A percentile compares a stretch with the other conserved stretches of the same genome.
These are phyloP conservation scores for Rhinocladiella mackenziei DNA, from an alignment of 2,329 filamentous ascomycete genomes.

Conservation along the genomic window DNA sequence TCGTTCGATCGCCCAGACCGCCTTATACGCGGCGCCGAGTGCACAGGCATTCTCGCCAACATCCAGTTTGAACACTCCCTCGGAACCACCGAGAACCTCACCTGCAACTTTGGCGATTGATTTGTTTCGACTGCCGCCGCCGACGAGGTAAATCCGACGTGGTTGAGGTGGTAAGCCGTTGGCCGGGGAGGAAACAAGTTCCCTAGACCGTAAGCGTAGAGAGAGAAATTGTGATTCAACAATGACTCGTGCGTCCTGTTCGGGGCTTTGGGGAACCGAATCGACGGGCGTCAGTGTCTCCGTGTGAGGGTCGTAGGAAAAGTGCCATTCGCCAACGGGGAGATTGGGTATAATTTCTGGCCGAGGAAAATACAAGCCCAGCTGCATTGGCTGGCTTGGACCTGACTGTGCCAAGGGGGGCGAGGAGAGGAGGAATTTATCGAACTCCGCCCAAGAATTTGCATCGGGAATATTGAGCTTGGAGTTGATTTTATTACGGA, in stretches of 20 bases:
- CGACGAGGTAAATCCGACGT: constrained; percentile 86
- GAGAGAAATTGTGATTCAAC: constrained; percentile 94
- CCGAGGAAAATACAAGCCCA: constrained; percentile 92
- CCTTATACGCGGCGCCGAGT: constrained; percentile 90
- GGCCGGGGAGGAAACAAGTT: constrained; percentile 61
- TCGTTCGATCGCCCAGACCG: constrained; percentile 78
- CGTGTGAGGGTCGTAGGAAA: constrained; percentile 54
- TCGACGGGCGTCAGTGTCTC: constrained; percentile 52
- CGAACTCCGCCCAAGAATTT: constrained; percentile 74
- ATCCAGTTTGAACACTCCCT: constrained; percentile 89
- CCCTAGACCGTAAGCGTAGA: constrained; percentile 77
- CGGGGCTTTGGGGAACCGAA: constrained; percentile 52
- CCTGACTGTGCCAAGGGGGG: constrained; percentile 63
- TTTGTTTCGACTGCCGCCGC: constrained; percentile 82
- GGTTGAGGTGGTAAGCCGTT: constrained; percentile 71
- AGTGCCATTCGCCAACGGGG: constrained; percentile 80
- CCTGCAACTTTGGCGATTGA: constrained; percentile 82
- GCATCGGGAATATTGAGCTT: constrained; percentile 42
- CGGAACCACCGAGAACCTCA: constrained; percentile 79
- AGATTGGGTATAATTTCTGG: constrained; percentile 96
- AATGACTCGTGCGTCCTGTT: constrained; percentile 77
- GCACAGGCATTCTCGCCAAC: constrained; percentile 95
- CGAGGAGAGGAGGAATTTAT: constrained; percentile 64
- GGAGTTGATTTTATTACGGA: constrained; percentile 73
- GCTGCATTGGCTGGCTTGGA: constrained; percentile 60